Evolutionary conservation across 768 basidiomycete genomes (phyloP).

Genomic region (Tylopilus subfusipes): DNA sequence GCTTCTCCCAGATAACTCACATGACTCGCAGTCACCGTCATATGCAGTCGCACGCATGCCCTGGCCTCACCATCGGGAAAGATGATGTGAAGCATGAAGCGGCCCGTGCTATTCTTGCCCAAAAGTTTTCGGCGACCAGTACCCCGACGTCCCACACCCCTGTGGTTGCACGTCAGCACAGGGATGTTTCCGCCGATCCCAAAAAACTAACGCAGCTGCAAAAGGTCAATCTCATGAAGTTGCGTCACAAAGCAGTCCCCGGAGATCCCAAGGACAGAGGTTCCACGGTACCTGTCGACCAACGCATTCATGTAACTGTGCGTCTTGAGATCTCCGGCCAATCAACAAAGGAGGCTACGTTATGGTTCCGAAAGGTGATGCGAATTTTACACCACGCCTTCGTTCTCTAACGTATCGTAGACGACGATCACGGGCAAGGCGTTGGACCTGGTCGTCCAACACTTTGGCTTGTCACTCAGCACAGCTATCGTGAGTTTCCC

Average conservation of each 20-base stretch:
- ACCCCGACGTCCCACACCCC: slow-evolving; percentile 23
- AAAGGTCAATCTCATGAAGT: slow-evolving; percentile 66
- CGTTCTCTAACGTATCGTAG: slow-evolving; percentile 33
- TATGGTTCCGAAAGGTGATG: slow-evolving; percentile 73
- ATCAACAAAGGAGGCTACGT: slow-evolving; percentile 38
- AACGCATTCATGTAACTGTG: slow-evolving; percentile 59
- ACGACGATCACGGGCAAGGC: slow-evolving; percentile 55
- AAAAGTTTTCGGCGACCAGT: slow-evolving; percentile 41
- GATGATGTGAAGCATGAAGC: slow-evolving; percentile 38
- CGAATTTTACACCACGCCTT: neutral
- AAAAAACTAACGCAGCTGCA: slow-evolving; percentile 51
- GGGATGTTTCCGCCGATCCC: slow-evolving; percentile 45
- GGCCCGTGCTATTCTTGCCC: slow-evolving; percentile 52
- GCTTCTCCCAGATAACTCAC: slow-evolving; percentile 7
- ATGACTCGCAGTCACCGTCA: slow-evolving; percentile 57
- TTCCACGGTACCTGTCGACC: slow-evolving; percentile 44
- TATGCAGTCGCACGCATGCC: slow-evolving; percentile 57
- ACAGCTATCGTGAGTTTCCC: slow-evolving; percentile 13
- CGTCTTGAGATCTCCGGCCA: slow-evolving; percentile 24
- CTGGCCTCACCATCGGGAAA: slow-evolving; percentile 15
- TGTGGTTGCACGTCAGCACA: slow-evolving; percentile 22
- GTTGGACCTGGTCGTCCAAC: slow-evolving; percentile 48
- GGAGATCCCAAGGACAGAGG: slow-evolving; percentile 56
- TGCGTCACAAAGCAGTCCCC: slow-evolving; percentile 67
- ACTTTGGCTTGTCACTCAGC: slow-evolving; percentile 16